phyloP scores from a whole-genome alignment of 805 yeast species.

The Ascoidea rubescens region DNA sequence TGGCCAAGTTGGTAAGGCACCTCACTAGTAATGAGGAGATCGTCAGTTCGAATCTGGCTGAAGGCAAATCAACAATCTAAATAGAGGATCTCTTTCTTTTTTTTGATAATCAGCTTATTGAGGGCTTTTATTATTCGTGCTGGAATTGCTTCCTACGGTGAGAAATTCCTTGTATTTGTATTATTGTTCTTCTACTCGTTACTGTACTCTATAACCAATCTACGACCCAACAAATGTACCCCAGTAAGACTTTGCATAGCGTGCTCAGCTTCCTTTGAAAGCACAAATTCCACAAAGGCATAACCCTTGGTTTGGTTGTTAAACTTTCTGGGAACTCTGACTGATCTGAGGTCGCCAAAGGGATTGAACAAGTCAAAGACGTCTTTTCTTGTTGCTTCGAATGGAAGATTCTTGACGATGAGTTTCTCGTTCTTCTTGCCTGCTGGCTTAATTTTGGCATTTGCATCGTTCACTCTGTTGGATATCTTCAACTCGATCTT shows the following conservation, averaged over 20 bases:
- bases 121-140: too few species aligned
- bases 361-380: constrained; percentile 87
- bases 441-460: constrained; percentile 15
- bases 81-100: too few species aligned
- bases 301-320: constrained; percentile 93
- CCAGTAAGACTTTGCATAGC: constrained; percentile 93
- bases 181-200: not conserved
- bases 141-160: too few species aligned
- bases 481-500: constrained; percentile 80
- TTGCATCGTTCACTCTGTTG: constrained; percentile 20
- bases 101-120: too few species aligned
- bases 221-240: constrained; percentile 90
- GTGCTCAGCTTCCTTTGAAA: constrained; percentile 81
- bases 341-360: constrained; percentile 88
- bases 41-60: not conserved
- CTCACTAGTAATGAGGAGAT: not conserved
- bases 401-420: constrained; percentile 92
- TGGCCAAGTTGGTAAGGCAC: not conserved
- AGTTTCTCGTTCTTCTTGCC: constrained; percentile 50
- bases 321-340: constrained; percentile 91
- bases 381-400: constrained; percentile 88
- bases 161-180: too few species aligned
- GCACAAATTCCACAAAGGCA: constrained; percentile 87
- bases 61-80: too few species aligned
- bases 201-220: constrained; percentile 73